phyloP scores from a whole-genome alignment of 2,329 filamentous ascomycete genomes.

The Exophiala aquamarina region DNA sequence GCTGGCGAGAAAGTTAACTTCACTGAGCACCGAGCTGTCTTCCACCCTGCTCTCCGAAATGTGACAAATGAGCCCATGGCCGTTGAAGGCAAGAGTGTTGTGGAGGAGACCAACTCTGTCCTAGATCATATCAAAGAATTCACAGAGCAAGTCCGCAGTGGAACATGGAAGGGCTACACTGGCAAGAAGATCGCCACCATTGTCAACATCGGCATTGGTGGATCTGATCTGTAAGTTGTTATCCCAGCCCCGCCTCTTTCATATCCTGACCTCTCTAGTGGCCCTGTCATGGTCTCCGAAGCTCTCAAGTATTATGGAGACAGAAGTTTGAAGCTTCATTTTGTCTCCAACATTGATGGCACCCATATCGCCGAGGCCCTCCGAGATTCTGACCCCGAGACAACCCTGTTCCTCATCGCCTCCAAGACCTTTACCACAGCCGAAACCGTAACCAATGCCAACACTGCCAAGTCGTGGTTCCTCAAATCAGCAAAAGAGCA shows the following conservation, averaged over 20 bases:
- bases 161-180: slow-evolving; percentile 94
- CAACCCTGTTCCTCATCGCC: slow-evolving; percentile 96
- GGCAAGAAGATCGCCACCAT: slow-evolving; percentile 97
- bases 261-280: slow-evolving; percentile 54
- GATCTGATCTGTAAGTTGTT: slow-evolving; percentile 84
- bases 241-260: not conserved
- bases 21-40: slow-evolving; percentile 93
- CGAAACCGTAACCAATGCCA: slow-evolving; percentile 95
- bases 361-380: slow-evolving; percentile 96
- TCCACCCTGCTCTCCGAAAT: slow-evolving; percentile 92
- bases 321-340: slow-evolving; percentile 84
- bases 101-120: slow-evolving; percentile 87
- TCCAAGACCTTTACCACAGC: slow-evolving; percentile 99
- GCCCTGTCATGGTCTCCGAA: slow-evolving; percentile 98
- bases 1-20: slow-evolving; percentile 98
- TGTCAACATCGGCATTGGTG: slow-evolving; percentile 96
- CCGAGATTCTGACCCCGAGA: slow-evolving; percentile 85
- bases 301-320: slow-evolving; percentile 93
- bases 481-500: slow-evolving; percentile 77
- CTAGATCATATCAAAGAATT: slow-evolving; percentile 98
- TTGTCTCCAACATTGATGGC: slow-evolving; percentile 99
- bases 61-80: slow-evolving; percentile 75
- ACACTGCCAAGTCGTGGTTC: slow-evolving; percentile 97
- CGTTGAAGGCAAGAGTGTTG: slow-evolving; percentile 90
- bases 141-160: slow-evolving; percentile 88